Percentiles rank a stretch among this genome's conserved stretches.
Evolutionary conservation across 768 basidiomycete genomes (phyloP).

Genomic region (Xerocomus brunneocitrinus): DNA sequence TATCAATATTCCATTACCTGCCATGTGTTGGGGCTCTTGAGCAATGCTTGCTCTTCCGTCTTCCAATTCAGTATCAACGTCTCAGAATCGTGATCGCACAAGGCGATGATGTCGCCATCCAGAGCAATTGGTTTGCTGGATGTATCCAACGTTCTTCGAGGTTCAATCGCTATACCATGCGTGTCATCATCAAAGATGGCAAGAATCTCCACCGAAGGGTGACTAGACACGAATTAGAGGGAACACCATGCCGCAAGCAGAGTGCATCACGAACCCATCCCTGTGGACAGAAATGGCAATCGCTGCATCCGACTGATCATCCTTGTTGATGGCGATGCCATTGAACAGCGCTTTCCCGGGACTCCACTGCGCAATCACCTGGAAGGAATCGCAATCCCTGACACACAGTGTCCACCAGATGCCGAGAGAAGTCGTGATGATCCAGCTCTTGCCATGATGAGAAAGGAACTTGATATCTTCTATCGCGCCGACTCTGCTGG

Average conservation of each 20-base stretch:
- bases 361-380: conserved; percentile 45
- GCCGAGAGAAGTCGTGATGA: conserved; percentile 52
- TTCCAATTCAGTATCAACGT: conserved; percentile 57
- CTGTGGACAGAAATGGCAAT: conserved; percentile 49
- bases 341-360: conserved; percentile 50
- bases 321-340: conserved; percentile 47
- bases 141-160: conserved; percentile 35
- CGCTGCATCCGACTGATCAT: conserved; percentile 39
- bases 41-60: conserved; percentile 40
- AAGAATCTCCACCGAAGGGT: conserved; percentile 28
- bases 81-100: conserved; percentile 48
- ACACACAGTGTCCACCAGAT: conserved; percentile 58
- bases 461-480: conserved; percentile 53
- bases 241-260: background rate
- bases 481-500: conserved; percentile 39
- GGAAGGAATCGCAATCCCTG: conserved; percentile 41
- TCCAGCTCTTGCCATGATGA: conserved; percentile 37
- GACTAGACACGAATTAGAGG: conserved; percentile 18
- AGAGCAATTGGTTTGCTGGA: conserved; percentile 45
- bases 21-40: conserved; percentile 36
- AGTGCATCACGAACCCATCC: conserved; percentile 39
- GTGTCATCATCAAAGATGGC: conserved; percentile 11
- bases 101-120: conserved; percentile 47
- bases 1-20: conserved; percentile 22
- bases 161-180: conserved; percentile 25